Percentiles rank a stretch among this genome's conserved stretches.
Conservation (phyloP, 83 land plant genomes). For the Picea mariana region DNA sequence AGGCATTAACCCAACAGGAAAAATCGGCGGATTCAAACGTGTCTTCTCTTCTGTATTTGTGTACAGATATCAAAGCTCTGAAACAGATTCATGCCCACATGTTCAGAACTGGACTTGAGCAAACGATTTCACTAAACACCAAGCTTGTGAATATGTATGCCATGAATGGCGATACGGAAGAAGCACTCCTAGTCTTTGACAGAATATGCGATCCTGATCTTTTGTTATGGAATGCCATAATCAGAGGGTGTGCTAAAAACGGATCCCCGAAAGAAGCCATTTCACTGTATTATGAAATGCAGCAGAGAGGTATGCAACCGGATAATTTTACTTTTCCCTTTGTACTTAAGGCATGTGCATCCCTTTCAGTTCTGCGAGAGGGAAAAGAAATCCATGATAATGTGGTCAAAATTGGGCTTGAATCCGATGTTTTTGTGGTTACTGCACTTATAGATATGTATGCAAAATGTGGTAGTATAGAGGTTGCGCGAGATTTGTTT, state of each 20-base stretch:
- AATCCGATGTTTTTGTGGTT: neutral
- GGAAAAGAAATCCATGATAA: conserved; percentile 22
- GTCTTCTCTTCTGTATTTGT: no score
- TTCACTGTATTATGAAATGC: conserved; percentile 17
- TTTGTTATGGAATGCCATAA: conserved; percentile 26
- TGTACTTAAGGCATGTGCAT: conserved; percentile 26
- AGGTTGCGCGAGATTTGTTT: neutral
- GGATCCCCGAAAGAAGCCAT: conserved; percentile 20
- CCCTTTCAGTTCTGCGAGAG: neutral
- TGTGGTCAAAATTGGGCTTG: conserved; percentile 16
- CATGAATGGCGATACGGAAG: conserved; percentile 13
- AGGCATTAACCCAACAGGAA: no score
- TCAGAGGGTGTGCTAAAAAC: conserved; percentile 17
- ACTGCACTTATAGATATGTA: neutral
- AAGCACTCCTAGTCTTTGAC: conserved; percentile 27
- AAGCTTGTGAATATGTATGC: conserved; percentile 20
- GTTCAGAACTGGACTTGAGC: neutral
- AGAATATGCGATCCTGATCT: conserved; percentile 24
- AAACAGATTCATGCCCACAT: neutral
- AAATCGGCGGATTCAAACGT: no score
- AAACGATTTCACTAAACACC: neutral
- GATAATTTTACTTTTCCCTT: conserved; percentile 18
- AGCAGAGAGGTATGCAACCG: conserved; percentile 18
- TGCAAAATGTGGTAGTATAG: conserved; percentile 5
- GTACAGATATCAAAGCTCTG: no score